Evolutionary conservation across 192 early-diverging fungal species (phyloP), one percentile per base, ranked within the genome.

Genomic region (Chytriomyces sp.): DNA sequence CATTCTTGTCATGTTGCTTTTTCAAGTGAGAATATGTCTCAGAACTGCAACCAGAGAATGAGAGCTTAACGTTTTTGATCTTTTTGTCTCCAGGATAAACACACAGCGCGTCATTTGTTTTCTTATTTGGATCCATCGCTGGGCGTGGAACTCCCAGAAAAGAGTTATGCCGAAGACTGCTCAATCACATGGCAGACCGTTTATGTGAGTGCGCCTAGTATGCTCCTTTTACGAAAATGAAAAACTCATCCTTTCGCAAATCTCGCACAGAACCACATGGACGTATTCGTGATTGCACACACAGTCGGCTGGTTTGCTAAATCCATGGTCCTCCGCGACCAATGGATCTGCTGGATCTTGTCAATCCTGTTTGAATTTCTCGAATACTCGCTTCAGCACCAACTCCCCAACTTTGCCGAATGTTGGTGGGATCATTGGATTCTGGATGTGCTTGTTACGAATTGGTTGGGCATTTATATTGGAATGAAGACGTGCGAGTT

Each of bases 351-450:
- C 83, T 98, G 97, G 97, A 95, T 98, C 61, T 79, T 97, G 65
- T 96, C 94, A 0, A 80, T 98, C 62, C 90, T 94, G 81, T 98
- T 98, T 84, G 97, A 98, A 82, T 84, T 97, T 43, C 90, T 94
- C 88, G 97, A 98, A 78, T 98, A 98, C 83, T 93, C 95, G 64
- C 86, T 98, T 59, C 88, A 92, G 71, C 96, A 98, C 83, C 97
- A 97, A 80, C 86, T 98, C 79, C 92, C 93, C 65, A 98, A 98
- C 83, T 98, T 98, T 86, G 93, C 93, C 68, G 97, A 98, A 87
- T 98, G 97, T 81, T 98, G 96, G 96, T 98, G 96, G 96, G 95
- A 98, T 87, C 95, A 98, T 82, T 98, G 96, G 96, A 91, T 98
- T 66, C 79, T 98, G 67, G 96, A 98, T 85, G 94, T 98, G 18